Conservation (phyloP, 345 rosid genomes). For the Gossypium stocksii region DNA sequence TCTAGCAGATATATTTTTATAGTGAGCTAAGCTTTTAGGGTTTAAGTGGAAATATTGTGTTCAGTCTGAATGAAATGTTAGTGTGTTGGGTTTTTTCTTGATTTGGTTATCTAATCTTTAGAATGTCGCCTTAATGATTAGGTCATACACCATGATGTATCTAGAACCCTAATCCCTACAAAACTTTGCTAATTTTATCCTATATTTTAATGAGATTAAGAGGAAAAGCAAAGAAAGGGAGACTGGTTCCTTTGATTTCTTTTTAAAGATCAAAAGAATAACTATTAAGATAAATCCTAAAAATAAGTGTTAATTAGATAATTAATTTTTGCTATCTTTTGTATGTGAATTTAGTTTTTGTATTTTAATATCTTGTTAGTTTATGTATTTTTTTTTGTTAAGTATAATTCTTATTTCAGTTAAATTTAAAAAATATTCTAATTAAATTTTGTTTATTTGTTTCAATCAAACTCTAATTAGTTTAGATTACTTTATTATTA, state of each 20-base stretch:
- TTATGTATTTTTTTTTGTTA: too few species aligned
- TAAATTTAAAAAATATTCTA: too few species aligned
- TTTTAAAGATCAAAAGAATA: neutral
- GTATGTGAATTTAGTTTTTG: too few species aligned
- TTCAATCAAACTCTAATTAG: too few species aligned
- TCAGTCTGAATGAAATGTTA: too few species aligned
- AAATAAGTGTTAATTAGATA: too few species aligned
- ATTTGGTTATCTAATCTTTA: neutral
- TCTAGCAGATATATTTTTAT: neutral
- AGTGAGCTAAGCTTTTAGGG: neutral
- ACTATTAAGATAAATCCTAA: neutral
- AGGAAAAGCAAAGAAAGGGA: neutral
- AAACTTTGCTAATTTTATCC: neutral
- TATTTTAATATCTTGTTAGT: too few species aligned
- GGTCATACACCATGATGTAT: neutral
- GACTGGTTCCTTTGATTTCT: neutral
- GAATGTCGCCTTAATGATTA: neutral
- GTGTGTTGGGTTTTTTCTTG: neutral
- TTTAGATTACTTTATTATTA: too few species aligned
- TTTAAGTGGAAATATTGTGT: neutral
- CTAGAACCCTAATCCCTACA: neutral
- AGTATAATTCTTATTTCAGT: too few species aligned
- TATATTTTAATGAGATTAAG: neutral
- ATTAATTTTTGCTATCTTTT: too few species aligned
- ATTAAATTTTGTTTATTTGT: too few species aligned